Evolutionary conservation across 305 asterid genomes (phyloP).

Genomic region (Fraxinus xanthoxyloides): DNA sequence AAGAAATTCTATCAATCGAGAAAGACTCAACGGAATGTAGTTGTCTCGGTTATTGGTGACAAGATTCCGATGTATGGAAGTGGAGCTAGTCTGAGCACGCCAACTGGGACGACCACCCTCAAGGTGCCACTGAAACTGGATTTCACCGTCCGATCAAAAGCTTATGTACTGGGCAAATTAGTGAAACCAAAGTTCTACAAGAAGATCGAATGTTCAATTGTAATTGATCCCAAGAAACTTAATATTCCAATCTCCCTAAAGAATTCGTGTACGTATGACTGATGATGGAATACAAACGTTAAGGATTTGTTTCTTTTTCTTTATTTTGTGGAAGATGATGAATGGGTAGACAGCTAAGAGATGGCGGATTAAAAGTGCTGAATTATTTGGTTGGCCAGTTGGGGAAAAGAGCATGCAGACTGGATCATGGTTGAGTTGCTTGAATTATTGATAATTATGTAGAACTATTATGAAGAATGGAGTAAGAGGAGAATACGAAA

Average conservation of each 20-base stretch:
- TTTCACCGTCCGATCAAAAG: conserved; percentile 65
- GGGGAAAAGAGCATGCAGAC: conserved; percentile 10
- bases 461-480: neutral
- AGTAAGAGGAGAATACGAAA: neutral
- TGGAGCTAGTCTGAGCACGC: conserved; percentile 68
- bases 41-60: conserved; percentile 57
- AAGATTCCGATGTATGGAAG: conserved; percentile 77
- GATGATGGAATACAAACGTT: conserved; percentile 8
- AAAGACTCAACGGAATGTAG: conserved; percentile 48
- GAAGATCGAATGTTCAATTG: conserved; percentile 50
- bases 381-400: neutral
- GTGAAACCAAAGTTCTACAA: conserved; percentile 73
- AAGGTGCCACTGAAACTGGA: conserved; percentile 57
- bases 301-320: neutral
- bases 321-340: neutral
- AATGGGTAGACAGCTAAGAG: neutral
- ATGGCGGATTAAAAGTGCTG: neutral
- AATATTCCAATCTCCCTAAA: conserved; percentile 51
- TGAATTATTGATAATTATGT: neutral
- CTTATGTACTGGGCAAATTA: conserved; percentile 72
- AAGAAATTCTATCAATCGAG: conserved; percentile 63
- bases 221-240: conserved; percentile 45
- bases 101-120: conserved; percentile 45
- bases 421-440: conserved; percentile 13
- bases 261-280: conserved; percentile 60